phyloP scores from a whole-genome alignment of 352 stramenopile genomes.

The Pythium rishiriense region DNA sequence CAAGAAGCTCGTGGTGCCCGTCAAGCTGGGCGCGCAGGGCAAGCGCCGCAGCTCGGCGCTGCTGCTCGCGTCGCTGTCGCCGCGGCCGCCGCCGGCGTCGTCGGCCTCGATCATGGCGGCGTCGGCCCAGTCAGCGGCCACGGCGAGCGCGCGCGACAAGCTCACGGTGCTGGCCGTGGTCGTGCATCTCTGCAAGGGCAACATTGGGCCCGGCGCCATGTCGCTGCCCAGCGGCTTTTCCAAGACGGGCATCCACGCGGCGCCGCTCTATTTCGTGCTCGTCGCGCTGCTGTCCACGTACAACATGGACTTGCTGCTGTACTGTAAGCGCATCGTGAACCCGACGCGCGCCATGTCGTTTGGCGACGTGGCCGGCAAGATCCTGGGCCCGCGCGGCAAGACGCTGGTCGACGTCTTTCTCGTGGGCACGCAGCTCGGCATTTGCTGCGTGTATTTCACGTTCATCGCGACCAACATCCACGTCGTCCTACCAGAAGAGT shows the following conservation, averaged over 20 bases:
- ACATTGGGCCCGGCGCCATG: conserved; percentile 78
- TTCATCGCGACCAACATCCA: conserved; percentile 85
- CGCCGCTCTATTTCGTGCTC: conserved; percentile 57
- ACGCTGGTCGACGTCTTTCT: conserved; percentile 77
- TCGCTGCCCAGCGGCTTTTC: conserved; percentile 78
- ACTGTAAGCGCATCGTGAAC: conserved; percentile 64
- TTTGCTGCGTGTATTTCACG: conserved; percentile 86
- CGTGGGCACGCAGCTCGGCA: conserved; percentile 74
- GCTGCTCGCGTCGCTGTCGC: conserved; percentile 2
- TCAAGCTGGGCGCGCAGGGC: neutral
- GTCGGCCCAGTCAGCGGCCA: neutral
- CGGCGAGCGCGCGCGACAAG: conserved; percentile 32
- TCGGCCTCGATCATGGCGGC: neutral
- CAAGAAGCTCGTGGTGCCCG: conserved; percentile 11
- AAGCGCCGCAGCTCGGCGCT: conserved; percentile 11
- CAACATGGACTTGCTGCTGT: conserved; percentile 81
- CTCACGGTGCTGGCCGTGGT: conserved; percentile 55
- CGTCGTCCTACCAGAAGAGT: conserved; percentile 66
- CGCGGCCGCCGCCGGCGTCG: neutral
- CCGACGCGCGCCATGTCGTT: conserved; percentile 63
- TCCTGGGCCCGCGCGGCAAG: conserved; percentile 62
- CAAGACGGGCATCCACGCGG: conserved; percentile 64
- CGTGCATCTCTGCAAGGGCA: conserved; percentile 75
- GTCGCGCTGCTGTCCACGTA: conserved; percentile 76
- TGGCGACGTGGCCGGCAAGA: conserved; percentile 64